Evolutionary conservation across 2,329 filamentous ascomycete genomes (phyloP).

Genomic region (Ceratocystis huliohia): DNA sequence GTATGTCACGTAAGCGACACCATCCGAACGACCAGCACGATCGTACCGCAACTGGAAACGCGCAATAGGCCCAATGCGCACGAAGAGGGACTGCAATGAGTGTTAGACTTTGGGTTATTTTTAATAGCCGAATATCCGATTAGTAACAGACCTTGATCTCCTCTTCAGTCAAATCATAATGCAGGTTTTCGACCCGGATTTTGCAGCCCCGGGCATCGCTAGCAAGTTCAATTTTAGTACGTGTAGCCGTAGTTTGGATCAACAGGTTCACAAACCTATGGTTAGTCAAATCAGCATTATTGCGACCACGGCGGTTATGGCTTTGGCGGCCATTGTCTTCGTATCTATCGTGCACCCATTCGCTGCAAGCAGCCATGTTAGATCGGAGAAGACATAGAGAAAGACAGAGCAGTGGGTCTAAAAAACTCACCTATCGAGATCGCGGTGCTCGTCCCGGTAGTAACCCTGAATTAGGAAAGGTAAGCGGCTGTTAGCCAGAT

Average conservation of each 20-base stretch:
- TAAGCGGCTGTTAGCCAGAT: slow-evolving; percentile 22
- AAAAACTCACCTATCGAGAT: slow-evolving; percentile 53
- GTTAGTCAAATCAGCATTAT: slow-evolving; percentile 24
- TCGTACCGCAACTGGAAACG: slow-evolving; percentile 68
- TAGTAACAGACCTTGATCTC: slow-evolving; percentile 55
- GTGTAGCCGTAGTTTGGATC: neutral
- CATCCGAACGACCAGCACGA: slow-evolving; percentile 75
- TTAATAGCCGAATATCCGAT: neutral
- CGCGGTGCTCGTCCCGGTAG: slow-evolving; percentile 46
- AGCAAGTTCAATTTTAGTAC: slow-evolving; percentile 7
- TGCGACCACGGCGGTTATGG: slow-evolving; percentile 33
- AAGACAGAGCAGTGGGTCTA: neutral
- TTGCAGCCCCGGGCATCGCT: slow-evolving; percentile 51
- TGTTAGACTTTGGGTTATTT: neutral
- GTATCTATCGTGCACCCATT: slow-evolving; percentile 90
- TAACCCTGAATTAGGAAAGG: slow-evolving; percentile 40
- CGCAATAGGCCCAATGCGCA: slow-evolving; percentile 57
- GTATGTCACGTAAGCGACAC: slow-evolving; percentile 74
- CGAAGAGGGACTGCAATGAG: slow-evolving; percentile 43
- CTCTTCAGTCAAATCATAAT: slow-evolving; percentile 78
- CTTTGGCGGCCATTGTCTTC: slow-evolving; percentile 52
- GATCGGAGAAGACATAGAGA: neutral
- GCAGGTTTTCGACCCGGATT: slow-evolving; percentile 75
- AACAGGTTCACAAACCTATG: slow-evolving; percentile 14
- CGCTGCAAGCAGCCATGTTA: slow-evolving; percentile 37